Percentiles rank a stretch among this genome's conserved stretches.
Evolutionary conservation across 495 filamentous ascomycete species (phyloP).

Genomic region (Hypoxylon intermedium): DNA sequence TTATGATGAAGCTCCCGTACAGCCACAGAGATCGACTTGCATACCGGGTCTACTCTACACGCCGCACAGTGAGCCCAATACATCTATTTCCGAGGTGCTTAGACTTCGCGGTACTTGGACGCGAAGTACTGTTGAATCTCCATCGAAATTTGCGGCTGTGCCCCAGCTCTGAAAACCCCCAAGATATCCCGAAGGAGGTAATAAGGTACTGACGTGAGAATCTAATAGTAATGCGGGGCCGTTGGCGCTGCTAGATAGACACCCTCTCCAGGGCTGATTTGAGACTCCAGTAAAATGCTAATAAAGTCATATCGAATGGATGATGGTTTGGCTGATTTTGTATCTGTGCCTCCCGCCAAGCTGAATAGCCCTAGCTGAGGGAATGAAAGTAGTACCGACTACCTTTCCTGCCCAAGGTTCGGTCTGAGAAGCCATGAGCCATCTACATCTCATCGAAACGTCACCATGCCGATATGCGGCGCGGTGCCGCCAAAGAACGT

Average conservation of each 20-base stretch:
- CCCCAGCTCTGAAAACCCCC: neutral
- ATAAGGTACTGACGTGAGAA: neutral
- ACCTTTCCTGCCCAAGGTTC: neutral
- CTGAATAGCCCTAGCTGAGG: neutral
- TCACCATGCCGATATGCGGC: neutral
- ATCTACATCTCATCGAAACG: neutral
- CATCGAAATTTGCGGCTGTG: neutral
- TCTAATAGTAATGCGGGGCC: neutral
- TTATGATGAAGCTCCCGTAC: neutral
- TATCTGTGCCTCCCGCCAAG: neutral
- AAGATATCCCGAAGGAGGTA: too few relatives aligned
- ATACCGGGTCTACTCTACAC: neutral
- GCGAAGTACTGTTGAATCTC: neutral
- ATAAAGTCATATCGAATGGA: neutral
- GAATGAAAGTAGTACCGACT: too few relatives aligned
- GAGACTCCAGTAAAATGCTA: neutral
- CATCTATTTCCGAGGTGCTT: neutral
- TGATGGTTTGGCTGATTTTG: neutral
- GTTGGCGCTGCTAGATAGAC: conserved; percentile 1
- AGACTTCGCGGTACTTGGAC: neutral
- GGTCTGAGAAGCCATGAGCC: neutral
- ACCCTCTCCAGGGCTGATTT: conserved; percentile 1
- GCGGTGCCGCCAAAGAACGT: neutral
- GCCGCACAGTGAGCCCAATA: neutral
- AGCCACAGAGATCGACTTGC: neutral